phyloP scores from a whole-genome alignment of 768 basidiomycete genomes.

The Pholiota microspora region DNA sequence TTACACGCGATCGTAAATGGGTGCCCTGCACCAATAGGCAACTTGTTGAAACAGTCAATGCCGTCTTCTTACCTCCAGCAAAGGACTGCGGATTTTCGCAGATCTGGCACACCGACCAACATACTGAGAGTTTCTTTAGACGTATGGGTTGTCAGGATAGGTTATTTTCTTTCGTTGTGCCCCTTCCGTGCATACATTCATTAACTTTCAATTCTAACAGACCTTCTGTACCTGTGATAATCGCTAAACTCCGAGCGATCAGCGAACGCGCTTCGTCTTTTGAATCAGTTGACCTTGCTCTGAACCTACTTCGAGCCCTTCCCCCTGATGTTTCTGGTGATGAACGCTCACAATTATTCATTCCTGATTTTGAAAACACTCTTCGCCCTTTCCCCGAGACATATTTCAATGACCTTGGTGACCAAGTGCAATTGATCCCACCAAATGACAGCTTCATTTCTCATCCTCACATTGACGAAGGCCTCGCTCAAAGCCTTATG shows the following conservation, averaged over 20 bases:
- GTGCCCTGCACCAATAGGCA: conserved; percentile 27
- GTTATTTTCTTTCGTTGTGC: conserved; percentile 21
- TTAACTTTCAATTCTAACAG: conserved; percentile 17
- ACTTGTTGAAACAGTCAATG: conserved; percentile 19
- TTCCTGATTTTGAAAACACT: conserved; percentile 29
- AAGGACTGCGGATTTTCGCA: conserved; percentile 26
- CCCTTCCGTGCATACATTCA: background rate
- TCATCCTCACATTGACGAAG: conserved; percentile 30
- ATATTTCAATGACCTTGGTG: conserved; percentile 42
- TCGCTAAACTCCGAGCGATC: conserved; percentile 23
- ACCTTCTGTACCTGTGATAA: conserved; percentile 28
- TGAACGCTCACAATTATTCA: conserved; percentile 26
- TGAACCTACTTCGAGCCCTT: conserved; percentile 29
- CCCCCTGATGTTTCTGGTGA: conserved; percentile 19
- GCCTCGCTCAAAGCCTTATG: conserved; percentile 27
- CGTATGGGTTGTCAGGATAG: conserved; percentile 37
- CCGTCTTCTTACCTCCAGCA: conserved; percentile 19
- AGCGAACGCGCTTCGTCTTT: conserved; percentile 5
- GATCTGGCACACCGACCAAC: conserved; percentile 18
- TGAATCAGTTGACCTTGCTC: conserved; percentile 21
- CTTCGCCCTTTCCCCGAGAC: conserved; percentile 28
- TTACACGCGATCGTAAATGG: conserved; percentile 26
- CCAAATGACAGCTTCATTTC: conserved; percentile 21
- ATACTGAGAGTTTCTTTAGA: conserved; percentile 22
- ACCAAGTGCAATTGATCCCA: conserved; percentile 23